Evolutionary conservation across 2,329 filamentous ascomycete genomes (phyloP), one percentile per base, ranked within the genome.

Genomic region (Trichoderma pleuroti): DNA sequence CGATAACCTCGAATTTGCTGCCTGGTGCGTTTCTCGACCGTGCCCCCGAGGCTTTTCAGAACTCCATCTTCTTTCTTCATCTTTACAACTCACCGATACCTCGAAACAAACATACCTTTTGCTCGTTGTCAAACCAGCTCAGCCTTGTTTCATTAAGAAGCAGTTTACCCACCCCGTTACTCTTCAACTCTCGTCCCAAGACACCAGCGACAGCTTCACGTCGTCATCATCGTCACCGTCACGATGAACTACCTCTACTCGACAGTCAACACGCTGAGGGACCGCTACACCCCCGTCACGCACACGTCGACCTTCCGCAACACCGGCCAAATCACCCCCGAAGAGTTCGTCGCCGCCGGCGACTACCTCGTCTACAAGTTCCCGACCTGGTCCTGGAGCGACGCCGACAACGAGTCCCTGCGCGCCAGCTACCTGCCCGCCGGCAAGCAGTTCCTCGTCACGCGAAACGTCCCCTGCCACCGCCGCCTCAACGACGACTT

Each of bases 361-460:
- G 96, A 99, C 84, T 99, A 98, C 81, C 90, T 99, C 46, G 94
- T 97, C 78, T 97, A 97, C 90, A 98, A 98, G 85, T 99, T 99
- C 83, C 96, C 95, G 10, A 97, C 95, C 71, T 99, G 96, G 96
- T 92, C 93, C 63, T 99, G 96, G 96, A 90, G 92, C 74, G 93
- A 96, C 77, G 94, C 95, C 75, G 92, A 95, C 69, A 89, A 90
- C n/a, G 88, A 91, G 1, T 87, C 88, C 72, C 93, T 93, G 80
- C 91, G 94, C 73, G 92, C 93, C 69, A 84, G 86, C 74, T 93
- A 97, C 79, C 89, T 99, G 5, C 96, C 96, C 1, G 83, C 90
- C 0, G 93, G 92, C 65, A 99, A 98, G 84, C 96, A 99, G 86
- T 99, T 94, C 78, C 88, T 99, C 46, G 92, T 98, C 54, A 98